Evolutionary conservation across 192 early-diverging fungal genomes (phyloP).

Genomic region (Coemansia sp.): DNA sequence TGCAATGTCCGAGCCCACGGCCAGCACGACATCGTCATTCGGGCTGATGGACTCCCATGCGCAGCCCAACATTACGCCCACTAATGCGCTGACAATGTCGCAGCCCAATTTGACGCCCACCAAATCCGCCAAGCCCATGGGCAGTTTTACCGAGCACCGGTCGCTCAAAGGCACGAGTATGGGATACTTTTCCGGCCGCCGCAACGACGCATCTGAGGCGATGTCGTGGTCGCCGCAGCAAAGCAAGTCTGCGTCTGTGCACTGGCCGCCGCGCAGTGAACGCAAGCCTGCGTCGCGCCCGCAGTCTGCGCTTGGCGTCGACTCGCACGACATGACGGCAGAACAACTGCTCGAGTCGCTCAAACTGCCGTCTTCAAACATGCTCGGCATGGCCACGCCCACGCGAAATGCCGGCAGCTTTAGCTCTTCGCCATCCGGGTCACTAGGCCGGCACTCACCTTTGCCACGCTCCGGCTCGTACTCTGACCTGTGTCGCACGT

Average conservation of each 20-base stretch:
- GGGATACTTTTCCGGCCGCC: conserved; percentile 33
- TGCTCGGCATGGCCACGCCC: conserved; percentile 6
- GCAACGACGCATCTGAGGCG: conserved; percentile 3
- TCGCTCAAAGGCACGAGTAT: conserved; percentile 16
- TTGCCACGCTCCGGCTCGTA: conserved; percentile 30
- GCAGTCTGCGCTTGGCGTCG: conserved; percentile 10
- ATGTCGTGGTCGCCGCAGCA: background rate
- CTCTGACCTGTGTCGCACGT: conserved; percentile 22
- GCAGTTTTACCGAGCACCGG: conserved; percentile 1
- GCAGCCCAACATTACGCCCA: conserved; percentile 10
- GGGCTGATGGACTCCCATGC: background rate
- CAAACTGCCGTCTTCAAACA: conserved; percentile 28
- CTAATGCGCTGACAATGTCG: conserved; percentile 1
- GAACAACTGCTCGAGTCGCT: conserved; percentile 50
- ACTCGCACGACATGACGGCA: conserved; percentile 37
- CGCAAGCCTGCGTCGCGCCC: conserved; percentile 20
- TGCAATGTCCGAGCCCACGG: background rate
- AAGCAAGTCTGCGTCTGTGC: conserved; percentile 14
- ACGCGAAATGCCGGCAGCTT: conserved; percentile 8
- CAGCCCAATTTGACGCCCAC: conserved; percentile 7
- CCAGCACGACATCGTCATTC: conserved; percentile 7
- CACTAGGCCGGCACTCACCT: conserved; percentile 37
- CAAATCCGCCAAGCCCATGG: conserved; percentile 1
- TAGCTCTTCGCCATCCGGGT: conserved; percentile 8
- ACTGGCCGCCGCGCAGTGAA: conserved; percentile 30